Base-by-base conservation (phyloP, 2,329 filamentous ascomycete species). In the Pseudogymnoascus sp. region DNA sequence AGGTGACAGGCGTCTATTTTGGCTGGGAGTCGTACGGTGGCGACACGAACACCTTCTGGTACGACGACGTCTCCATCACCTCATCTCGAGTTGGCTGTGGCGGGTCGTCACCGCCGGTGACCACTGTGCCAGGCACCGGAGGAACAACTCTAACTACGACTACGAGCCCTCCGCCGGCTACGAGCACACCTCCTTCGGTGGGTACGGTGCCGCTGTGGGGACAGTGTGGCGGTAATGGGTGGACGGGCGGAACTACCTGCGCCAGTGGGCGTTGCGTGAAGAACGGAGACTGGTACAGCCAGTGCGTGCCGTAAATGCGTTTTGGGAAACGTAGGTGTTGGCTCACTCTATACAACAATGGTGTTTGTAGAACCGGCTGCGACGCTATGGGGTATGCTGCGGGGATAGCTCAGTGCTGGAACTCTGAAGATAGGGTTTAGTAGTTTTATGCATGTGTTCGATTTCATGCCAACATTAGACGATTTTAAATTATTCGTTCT, bases 21-120 rank as follows among this genome's bases (percentile, higher is more conserved):
- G 83, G 83, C 0, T 86, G 83, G 83, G 83, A 86, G 75, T 81
- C 78, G 4, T 86, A 86, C 65, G 81, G 82, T 9, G 81, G 81
- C 0, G 82, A 83, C 63, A 72, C 74, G 2, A 86, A 86, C 70
- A 86, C 83, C 1, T 80, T 86, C 66, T 85, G 82, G 82, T 86
- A 84, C 64, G 83, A 86, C 65, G 83, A 86, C 67, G 77, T 86
- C 65, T 76, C 72, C 5, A 70, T 86, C 57, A 73, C 73, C 65
- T 75, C 75, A 39, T 77, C 69, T 16, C 74, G 80, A 30, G 74
- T 82, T 65, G 81, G 81, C 30, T 84, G 82, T 57, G 41, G 43
- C 14, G 39, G 39, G 37, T 9, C 16, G 16, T 9, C 37, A 16
- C 37, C 37, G n/a, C 37, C 37, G 16, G 37, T 38, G 14, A 61